phyloP scores from a whole-genome alignment of 192 early-diverging fungal species.

The Backusella circina region DNA sequence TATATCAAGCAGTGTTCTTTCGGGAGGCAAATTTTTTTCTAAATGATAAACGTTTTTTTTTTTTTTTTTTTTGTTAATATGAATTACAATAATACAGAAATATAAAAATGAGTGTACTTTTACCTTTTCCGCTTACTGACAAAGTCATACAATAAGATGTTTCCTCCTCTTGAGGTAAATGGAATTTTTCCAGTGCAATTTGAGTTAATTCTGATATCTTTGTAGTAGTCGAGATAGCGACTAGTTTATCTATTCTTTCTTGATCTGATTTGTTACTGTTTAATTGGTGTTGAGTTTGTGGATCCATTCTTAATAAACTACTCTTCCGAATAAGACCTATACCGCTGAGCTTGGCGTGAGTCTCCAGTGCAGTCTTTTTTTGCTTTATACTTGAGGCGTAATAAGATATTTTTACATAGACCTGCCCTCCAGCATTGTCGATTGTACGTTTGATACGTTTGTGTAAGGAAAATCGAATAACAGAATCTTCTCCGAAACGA shows the following conservation, averaged over 20 bases:
- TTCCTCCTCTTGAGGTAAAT: conserved; percentile 39
- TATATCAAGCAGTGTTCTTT: conserved; percentile 15
- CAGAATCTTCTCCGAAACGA: conserved; percentile 33
- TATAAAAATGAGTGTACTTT: not conserved
- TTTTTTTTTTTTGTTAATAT: not conserved
- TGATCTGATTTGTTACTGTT: not conserved
- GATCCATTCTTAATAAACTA: conserved; percentile 5
- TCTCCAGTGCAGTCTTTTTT: not conserved
- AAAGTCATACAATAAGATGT: conserved; percentile 10
- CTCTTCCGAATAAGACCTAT: conserved; percentile 9
- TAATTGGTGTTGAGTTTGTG: not conserved
- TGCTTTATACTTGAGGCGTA: not conserved
- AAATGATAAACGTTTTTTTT: not conserved
- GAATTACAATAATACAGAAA: not conserved
- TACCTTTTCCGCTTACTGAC: conserved; percentile 6
- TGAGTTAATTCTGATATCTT: conserved; percentile 43
- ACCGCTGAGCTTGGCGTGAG: not conserved
- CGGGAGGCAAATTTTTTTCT: conserved; percentile 8
- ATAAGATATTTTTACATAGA: conserved; percentile 35
- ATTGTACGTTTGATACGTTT: conserved; percentile 38
- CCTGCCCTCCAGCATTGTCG: conserved; percentile 22
- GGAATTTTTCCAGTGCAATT: conserved; percentile 48
- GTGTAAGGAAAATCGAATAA: conserved; percentile 49
- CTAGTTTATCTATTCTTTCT: conserved; percentile 36
- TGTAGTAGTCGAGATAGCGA: conserved; percentile 38